These are phyloP conservation scores for Effrenium voratum DNA, from an alignment of 73 alveolate genomes.

Conservation along the genomic window DNA sequence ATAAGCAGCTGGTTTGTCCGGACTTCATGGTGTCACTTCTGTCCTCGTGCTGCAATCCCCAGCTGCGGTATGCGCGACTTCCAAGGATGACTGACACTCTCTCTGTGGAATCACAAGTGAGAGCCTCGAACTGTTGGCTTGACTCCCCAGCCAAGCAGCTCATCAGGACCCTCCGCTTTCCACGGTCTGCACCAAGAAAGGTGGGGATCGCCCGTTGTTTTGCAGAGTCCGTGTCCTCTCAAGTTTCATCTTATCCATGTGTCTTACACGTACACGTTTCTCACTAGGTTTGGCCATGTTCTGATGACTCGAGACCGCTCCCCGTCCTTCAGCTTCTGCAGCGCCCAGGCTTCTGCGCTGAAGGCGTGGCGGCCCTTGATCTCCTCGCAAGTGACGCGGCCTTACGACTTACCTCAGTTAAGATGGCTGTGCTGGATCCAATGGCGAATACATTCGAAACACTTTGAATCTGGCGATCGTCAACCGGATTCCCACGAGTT, in stretches of 20 bases:
- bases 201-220: conserved; percentile 24
- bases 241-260: neutral
- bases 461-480: no score
- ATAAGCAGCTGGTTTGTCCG: no score
- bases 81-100: neutral
- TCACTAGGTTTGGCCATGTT: neutral
- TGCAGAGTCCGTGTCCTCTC: conserved; percentile 30
- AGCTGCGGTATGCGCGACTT: neutral
- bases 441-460: no score
- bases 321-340: conserved; percentile 47
- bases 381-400: neutral
- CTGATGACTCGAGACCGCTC: neutral
- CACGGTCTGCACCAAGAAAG: conserved; percentile 42
- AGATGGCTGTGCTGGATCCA: no score
- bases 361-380: conserved; percentile 70
- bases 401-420: no score
- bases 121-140: no score
- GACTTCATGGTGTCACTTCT: no score
- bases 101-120: no score
- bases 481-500: no score
- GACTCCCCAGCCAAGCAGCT: neutral
- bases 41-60: neutral
- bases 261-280: no score
- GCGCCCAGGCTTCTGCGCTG: conserved; percentile 56
- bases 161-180: conserved; percentile 75